A percentile compares a stretch with the other conserved stretches of the same genome.
These are phyloP conservation scores for Acacia crassicarpa DNA, from an alignment of 306 rosid species.

Conservation along the genomic window DNA sequence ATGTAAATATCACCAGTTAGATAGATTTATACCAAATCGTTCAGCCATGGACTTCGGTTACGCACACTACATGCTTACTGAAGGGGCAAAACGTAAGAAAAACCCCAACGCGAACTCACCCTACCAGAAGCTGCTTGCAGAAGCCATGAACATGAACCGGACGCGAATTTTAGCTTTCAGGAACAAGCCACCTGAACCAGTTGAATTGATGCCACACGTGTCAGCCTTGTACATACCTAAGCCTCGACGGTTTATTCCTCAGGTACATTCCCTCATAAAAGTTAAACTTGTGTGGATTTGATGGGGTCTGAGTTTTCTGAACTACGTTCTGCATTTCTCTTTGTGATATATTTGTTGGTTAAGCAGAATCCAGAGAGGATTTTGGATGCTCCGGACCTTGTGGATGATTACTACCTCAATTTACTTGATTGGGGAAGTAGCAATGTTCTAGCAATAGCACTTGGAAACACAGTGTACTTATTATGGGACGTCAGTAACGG, in stretches of 20 bases:
- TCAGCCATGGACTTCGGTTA: constrained; percentile 47
- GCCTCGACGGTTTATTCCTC: constrained; percentile 58
- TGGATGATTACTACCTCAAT: constrained; percentile 64
- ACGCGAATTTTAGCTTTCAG: constrained; percentile 60
- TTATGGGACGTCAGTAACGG: constrained; percentile 56
- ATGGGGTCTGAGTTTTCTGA: background rate
- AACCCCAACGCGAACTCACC: constrained; percentile 45
- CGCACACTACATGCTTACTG: constrained; percentile 44
- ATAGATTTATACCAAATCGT: constrained; percentile 44
- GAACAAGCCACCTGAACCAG: constrained; percentile 60
- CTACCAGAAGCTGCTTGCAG: constrained; percentile 49
- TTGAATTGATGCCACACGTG: constrained; percentile 36
- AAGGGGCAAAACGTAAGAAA: constrained; percentile 45
- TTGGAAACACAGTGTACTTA: constrained; percentile 55
- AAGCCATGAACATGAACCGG: constrained; percentile 65
- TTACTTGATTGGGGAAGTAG: constrained; percentile 65
- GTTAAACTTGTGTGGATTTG: background rate
- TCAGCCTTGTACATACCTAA: background rate
- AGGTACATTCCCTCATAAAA: constrained; percentile 27
- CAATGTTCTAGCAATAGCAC: constrained; percentile 69
- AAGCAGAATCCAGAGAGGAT: constrained; percentile 62
- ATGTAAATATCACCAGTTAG: constrained; percentile 29
- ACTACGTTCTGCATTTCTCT: background rate
- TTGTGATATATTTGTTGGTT: background rate
- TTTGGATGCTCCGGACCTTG: constrained; percentile 66